Base-by-base conservation (phyloP, 1,284 basidiomycete species). In the Leccinum huronense region DNA sequence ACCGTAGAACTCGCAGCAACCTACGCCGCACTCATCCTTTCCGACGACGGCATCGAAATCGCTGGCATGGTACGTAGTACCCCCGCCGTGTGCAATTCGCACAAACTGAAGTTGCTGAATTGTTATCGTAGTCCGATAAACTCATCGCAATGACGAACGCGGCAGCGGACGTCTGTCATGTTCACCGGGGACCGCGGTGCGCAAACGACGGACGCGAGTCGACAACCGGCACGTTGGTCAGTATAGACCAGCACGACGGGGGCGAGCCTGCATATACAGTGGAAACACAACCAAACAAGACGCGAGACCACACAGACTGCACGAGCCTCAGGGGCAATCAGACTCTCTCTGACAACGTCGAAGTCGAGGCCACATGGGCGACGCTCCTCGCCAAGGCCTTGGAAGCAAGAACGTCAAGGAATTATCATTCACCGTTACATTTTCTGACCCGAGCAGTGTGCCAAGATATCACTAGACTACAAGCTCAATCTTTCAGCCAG, bases 281-380 rank as follows among this genome's bases (percentile, higher is more conserved):
- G 23, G 23, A 27, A 27, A 27, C 23, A 27, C 23, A 27, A 27
- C 23, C 23, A 27, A 27, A 27, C 23, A 27, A 27, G 23, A 27
- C 23, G 23, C 23, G 23, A 27, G 23, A 27, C 23, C 23, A 27
- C 23, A 27, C 23, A 27, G 23, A 27, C 23, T 27, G 23, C 23
- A 27, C 23, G 23, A 27, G 23, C 23, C 23, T 27, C 23, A 27
- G 23, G 23, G 23, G 23, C 23, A 27, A 27, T 27, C 23, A 27
- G 23, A 27, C 23, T 27, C 23, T 27, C 23, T 27, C 23, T 27
- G 23, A 27, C 23, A 27, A 83, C 68, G 84, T 94, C 67, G 95
- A 98, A 60, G 77, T 98, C 68, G 97, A 99, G 83, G 87, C 95
- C 68, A 98, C 98, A 85, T 99, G 97, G 97, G 95, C 96, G 67